A percentile compares a stretch with the other conserved stretches of the same genome.
Evolutionary conservation across 1,284 basidiomycete genomes (phyloP).

Genomic region (Malassezia equina): DNA sequence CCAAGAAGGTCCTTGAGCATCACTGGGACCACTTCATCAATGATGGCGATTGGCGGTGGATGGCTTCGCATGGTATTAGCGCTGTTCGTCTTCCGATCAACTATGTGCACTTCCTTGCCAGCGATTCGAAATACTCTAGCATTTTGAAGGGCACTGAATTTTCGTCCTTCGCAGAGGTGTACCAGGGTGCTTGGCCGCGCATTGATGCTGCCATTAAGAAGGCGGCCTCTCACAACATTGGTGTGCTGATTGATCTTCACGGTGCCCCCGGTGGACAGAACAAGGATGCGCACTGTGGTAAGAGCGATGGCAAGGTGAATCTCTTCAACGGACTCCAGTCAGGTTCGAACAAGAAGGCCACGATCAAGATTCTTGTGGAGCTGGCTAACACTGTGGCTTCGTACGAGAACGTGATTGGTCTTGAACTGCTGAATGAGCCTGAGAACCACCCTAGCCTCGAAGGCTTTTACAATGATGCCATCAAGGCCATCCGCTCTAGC

Average conservation of each 20-base stretch:
- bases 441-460: slow-evolving; percentile 49
- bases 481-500: slow-evolving; percentile 54
- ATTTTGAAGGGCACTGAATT: slow-evolving; percentile 67
- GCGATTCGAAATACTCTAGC: slow-evolving; percentile 54
- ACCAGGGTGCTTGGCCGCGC: slow-evolving; percentile 62
- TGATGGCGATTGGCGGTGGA: slow-evolving; percentile 54
- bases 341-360: slow-evolving; percentile 45
- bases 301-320: slow-evolving; percentile 20
- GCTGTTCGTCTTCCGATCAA: slow-evolving; percentile 68
- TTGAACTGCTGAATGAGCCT: slow-evolving; percentile 78
- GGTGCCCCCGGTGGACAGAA: slow-evolving; percentile 60
- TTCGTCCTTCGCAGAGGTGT: slow-evolving; percentile 56
- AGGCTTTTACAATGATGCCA: slow-evolving; percentile 51
- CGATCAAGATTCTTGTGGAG: slow-evolving; percentile 57
- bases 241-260: slow-evolving; percentile 60
- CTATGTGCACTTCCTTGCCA: slow-evolving; percentile 64
- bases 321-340: slow-evolving; percentile 42
- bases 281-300: slow-evolving; percentile 48
- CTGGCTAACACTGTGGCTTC: slow-evolving; percentile 47
- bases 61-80: slow-evolving; percentile 65
- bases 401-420: slow-evolving; percentile 62
- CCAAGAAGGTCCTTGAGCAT: slow-evolving; percentile 58
- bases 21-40: slow-evolving; percentile 62
- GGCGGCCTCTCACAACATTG: slow-evolving; percentile 60
- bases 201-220: slow-evolving; percentile 61